Percentiles rank a stretch among this genome's conserved stretches.
These are phyloP conservation scores for Plenodomus biglobosus DNA, from an alignment of 2,329 filamentous ascomycete genomes.

Conservation along the genomic window DNA sequence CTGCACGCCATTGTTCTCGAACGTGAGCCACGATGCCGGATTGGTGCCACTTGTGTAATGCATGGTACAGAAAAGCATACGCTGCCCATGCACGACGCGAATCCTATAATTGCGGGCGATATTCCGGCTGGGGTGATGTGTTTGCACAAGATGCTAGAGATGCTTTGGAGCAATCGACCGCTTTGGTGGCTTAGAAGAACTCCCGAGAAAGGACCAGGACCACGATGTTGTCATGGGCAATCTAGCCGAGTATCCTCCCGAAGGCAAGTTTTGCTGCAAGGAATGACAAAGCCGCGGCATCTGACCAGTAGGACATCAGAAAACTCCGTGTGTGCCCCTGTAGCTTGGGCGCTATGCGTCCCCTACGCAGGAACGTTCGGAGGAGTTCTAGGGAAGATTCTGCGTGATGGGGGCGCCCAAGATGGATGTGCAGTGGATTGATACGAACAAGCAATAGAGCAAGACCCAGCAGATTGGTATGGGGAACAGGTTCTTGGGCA, in stretches of 20 bases:
- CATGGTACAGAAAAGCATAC: not conserved
- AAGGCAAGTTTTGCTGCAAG: constrained; percentile 14
- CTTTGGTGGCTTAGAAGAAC: constrained; percentile 14
- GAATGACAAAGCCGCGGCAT: constrained; percentile 9
- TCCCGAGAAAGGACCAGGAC: constrained; percentile 20
- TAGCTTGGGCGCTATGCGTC: not conserved
- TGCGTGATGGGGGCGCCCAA: not conserved
- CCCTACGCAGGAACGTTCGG: constrained; percentile 7
- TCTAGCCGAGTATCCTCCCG: constrained; percentile 31
- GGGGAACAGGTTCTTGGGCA: not conserved
- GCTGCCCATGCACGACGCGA: not conserved
- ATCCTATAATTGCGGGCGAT: not conserved
- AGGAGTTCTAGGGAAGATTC: not conserved
- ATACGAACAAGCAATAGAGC: not conserved
- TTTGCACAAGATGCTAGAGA: not conserved
- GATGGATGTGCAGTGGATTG: not conserved
- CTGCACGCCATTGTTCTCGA: constrained; percentile 17
- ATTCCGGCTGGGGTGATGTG: not conserved
- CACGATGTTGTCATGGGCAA: constrained; percentile 12
- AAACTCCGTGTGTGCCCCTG: not conserved
- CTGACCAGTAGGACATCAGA: constrained; percentile 5
- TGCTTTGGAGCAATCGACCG: constrained; percentile 5
- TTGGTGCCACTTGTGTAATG: constrained; percentile 12
- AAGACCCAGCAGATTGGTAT: not conserved
- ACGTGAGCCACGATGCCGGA: constrained; percentile 8